Evolutionary conservation across 441 rosid species (phyloP), one percentile per base, ranked within the genome.

Genomic region (Hura crepitans): DNA sequence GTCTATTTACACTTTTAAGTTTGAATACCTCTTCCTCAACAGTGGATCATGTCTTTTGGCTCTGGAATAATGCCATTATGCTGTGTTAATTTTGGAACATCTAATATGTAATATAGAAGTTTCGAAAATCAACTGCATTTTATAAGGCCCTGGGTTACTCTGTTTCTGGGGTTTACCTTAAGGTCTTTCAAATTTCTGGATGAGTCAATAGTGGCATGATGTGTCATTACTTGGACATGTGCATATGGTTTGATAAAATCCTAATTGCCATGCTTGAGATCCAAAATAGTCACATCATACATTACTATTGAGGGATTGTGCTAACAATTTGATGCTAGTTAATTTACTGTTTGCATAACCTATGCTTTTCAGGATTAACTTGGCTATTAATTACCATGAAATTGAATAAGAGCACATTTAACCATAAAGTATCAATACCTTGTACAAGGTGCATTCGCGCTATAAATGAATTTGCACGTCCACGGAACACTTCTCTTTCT

Each of bases 361-460:
- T 15, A 14, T 7, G 1, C 28, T 20, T 50, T 67, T 10, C 30
- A 17, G 23, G 47, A 18, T 43, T 43, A 65, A 2, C 35, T 55
- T 4, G 23, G 31, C 27, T 58, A 35, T 25, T 22, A 54, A 14
- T 47, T 28, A 2, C 22, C 51, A 13, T 30, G 20, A 68, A 43
- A 30, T 51, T 15, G 9, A n/a, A 56, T 22, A 8, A n/a, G 66
- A 23, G 69, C 37, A 58, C 69, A 73, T 62, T 59, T 47, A 15
- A 7, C 62, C 18, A 75, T 9, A 66, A 71, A 33, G 59, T 18
- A 57, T 65, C 37, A 35, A 55, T 77, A 96, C 99, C 99, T 89
- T 96, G 99, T 59, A 96, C 93, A 27, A 89, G 90, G 83, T 91
- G 99, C 99, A 96, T 96, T 45, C 96, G 72, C 66, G 99, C 96